Evolutionary conservation across 192 early-diverging fungal species (phyloP).

Genomic region (Allomyces javanicus): DNA sequence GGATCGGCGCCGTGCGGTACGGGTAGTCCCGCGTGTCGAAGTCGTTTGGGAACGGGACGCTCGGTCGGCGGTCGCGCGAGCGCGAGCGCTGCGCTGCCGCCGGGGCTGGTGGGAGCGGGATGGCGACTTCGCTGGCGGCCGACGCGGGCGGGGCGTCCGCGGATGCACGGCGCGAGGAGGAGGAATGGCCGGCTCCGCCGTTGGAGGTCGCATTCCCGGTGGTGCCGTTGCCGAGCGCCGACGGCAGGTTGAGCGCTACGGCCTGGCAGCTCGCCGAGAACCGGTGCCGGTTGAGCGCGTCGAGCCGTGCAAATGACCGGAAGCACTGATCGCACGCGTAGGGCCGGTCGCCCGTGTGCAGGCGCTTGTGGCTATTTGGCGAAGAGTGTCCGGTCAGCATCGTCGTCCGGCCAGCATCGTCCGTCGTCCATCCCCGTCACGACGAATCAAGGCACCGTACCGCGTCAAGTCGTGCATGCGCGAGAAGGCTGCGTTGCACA

Average conservation of each 20-base stretch:
- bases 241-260: not conserved
- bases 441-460: not conserved
- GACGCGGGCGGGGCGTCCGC: too few relatives aligned
- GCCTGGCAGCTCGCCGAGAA: not conserved
- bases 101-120: too few relatives aligned
- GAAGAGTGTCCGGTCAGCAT: not conserved
- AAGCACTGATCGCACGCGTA: conserved; percentile 51
- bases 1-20: too few relatives aligned
- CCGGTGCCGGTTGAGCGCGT: conserved; percentile 51
- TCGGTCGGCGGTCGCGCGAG: too few relatives aligned
- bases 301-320: conserved; percentile 62
- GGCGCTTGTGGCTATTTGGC: conserved; percentile 32
- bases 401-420: not conserved
- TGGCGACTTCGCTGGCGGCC: too few relatives aligned
- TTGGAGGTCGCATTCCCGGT: too few relatives aligned
- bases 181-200: too few relatives aligned
- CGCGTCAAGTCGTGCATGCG: conserved; percentile 83
- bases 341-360: conserved; percentile 59
- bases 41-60: too few relatives aligned
- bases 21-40: too few relatives aligned
- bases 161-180: too few relatives aligned
- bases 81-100: too few relatives aligned
- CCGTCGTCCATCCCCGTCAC: not conserved
- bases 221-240: not conserved
- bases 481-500: conserved; percentile 61